Base-by-base conservation (phyloP, 768 basidiomycete species). In the Lactifluus pinguis region DNA sequence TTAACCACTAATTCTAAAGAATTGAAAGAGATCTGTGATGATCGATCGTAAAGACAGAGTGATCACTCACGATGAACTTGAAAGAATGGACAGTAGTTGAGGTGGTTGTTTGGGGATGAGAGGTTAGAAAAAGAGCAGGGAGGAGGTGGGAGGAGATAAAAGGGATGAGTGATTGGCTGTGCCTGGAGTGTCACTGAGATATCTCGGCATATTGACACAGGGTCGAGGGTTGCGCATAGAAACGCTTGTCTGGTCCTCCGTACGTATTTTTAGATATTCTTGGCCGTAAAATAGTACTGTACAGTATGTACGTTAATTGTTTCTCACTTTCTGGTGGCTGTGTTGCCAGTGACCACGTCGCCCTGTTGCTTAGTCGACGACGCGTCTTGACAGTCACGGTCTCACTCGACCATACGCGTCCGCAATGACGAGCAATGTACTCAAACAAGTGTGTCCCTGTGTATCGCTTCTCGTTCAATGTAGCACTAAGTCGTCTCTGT, bases 371-470 rank as follows among this genome's bases (percentile, higher is more conserved):
- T 6, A 29, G 3, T 9, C 5, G 21, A 49, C 55, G 39, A 49
- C 55, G 39, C 56, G 56, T 50, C 49, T 50, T 19, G 6, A 51
- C 15, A 25, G 25, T 25, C 25, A 25, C 25, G 25, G 25, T 34
- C 13, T 47, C 19, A 21, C 53, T 10, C 8, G 8, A 19, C 25
- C n/a, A 44, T 32, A 17, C 6, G n/a, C 8, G 52, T 44, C 47
- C 30, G 59, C 55, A 32, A 80, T 80, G 79, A 73, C 80, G 66
- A 80, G 76, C 68, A 70, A 66, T 57, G 76, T 72, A 32, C 70
- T 77, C 64, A 80, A 76, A 66, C 77, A 78, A 67, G 79, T 79
- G 60, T 50, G 74, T 66, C 11, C 3, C 45, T 49, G 7, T 55
- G 7, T 38, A 36, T 45, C 17, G n/a, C 32, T 8, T 50, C 14